Conservation (phyloP, 768 basidiomycete genomes). For the Clathrus columnatus region DNA sequence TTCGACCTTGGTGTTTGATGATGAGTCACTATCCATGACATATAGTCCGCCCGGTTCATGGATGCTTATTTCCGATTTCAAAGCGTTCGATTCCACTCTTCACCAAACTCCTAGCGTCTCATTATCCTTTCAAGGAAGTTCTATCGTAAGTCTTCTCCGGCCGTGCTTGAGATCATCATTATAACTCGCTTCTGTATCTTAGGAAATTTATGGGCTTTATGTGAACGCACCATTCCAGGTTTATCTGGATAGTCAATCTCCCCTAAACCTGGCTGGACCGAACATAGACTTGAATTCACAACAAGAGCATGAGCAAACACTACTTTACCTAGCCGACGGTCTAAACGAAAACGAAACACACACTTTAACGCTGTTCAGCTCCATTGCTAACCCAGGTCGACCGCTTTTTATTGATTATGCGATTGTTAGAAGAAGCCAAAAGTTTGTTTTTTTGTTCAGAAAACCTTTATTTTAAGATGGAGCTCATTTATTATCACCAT, state of each 20-base stretch:
- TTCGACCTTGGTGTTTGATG: background rate
- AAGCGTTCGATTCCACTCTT: constrained; percentile 9
- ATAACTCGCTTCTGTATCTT: constrained; percentile 19
- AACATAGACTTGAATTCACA: background rate
- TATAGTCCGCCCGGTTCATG: background rate
- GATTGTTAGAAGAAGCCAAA: constrained; percentile 3
- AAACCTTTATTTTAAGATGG: background rate
- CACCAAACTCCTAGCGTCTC: background rate
- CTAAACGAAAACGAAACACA: background rate
- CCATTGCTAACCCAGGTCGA: background rate
- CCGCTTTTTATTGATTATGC: constrained; percentile 9
- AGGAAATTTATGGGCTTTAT: constrained; percentile 28
- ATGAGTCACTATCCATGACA: background rate
- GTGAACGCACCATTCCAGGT: constrained; percentile 25
- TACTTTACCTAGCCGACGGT: constrained; percentile 4
- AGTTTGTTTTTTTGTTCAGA: background rate
- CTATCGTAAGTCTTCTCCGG: constrained; percentile 12
- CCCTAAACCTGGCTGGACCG: background rate
- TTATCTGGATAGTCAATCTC: constrained; percentile 19
- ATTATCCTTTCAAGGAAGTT: constrained; percentile 9
- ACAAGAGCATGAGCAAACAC: background rate
- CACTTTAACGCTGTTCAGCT: background rate
- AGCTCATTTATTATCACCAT: background rate
- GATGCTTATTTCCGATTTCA: background rate
- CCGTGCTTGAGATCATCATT: constrained; percentile 24